These are phyloP conservation scores for Hypocreales sp. DNA, from an alignment of 2,329 filamentous ascomycete genomes.

Conservation along the genomic window DNA sequence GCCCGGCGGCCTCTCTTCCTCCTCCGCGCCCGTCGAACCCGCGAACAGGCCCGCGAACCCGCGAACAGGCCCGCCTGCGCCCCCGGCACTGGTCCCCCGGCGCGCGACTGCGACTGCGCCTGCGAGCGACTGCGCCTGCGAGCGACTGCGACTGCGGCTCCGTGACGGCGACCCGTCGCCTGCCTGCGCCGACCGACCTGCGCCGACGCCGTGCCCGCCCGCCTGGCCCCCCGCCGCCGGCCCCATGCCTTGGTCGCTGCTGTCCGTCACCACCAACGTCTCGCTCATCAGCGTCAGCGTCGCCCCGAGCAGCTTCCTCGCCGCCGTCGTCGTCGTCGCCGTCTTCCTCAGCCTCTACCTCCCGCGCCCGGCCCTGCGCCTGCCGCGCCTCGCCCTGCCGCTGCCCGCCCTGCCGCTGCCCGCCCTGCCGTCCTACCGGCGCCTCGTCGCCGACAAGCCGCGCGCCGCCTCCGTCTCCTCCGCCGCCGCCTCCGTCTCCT, in stretches of 20 bases:
- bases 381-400: slow-evolving; percentile 18
- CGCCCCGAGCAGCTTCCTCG: slow-evolving; percentile 41
- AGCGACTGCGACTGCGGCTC: too few relatives aligned
- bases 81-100: too few relatives aligned
- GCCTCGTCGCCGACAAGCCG: slow-evolving; percentile 10
- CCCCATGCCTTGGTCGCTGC: slow-evolving; percentile 42
- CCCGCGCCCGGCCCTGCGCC: slow-evolving; percentile 16
- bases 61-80: too few relatives aligned
- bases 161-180: too few relatives aligned
- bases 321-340: slow-evolving; percentile 30
- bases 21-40: too few relatives aligned
- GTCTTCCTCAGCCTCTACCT: slow-evolving; percentile 36
- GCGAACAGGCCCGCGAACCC: too few relatives aligned
- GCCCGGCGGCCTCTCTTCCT: too few relatives aligned
- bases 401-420: slow-evolving; percentile 9
- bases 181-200: too few relatives aligned
- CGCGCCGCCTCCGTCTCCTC: slow-evolving; percentile 9
- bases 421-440: slow-evolving; percentile 4
- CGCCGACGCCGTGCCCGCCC: not conserved
- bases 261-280: slow-evolving; percentile 46
- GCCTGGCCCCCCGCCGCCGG: not conserved
- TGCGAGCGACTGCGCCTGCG: too few relatives aligned
- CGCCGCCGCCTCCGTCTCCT: slow-evolving; percentile 21
- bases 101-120: too few relatives aligned
- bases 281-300: slow-evolving; percentile 43